These are phyloP conservation scores for Flaveria robusta DNA, from an alignment of 129 eudicot species.

Conservation along the genomic window DNA sequence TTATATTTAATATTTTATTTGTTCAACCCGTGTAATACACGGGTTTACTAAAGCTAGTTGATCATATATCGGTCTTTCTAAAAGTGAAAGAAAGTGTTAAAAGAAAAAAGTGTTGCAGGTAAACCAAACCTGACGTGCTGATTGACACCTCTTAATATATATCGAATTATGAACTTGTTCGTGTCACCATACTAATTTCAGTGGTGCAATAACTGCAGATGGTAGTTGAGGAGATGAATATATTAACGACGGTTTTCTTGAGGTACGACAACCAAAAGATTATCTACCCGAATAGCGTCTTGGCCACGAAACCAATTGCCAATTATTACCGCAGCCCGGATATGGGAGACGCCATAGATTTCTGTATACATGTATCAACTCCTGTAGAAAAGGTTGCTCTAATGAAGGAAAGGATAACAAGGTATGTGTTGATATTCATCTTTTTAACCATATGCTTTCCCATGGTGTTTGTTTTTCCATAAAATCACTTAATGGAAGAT, in stretches of 20 bases:
- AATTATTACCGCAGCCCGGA: conserved; percentile 62
- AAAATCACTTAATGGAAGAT: too few species aligned
- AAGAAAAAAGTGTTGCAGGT: background rate
- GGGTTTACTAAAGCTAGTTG: too few species aligned
- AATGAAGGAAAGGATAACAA: conserved; percentile 31
- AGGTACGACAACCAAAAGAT: conserved; percentile 55
- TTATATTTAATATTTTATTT: too few species aligned
- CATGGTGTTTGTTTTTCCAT: background rate
- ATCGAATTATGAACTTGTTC: background rate
- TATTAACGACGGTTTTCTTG: conserved; percentile 50
- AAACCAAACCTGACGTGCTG: background rate
- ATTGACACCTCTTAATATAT: background rate
- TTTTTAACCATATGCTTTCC: background rate
- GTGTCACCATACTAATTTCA: background rate
- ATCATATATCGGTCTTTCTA: background rate
- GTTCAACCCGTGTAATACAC: too few species aligned
- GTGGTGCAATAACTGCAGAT: conserved; percentile 29
- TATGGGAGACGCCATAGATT: conserved; percentile 59
- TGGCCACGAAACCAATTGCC: conserved; percentile 45
- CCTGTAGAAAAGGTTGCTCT: conserved; percentile 44
- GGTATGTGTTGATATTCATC: conserved; percentile 13
- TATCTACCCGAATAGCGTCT: conserved; percentile 46
- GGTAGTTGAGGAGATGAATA: conserved; percentile 64
- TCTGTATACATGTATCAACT: conserved; percentile 51
- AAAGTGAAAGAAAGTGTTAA: background rate